Evolutionary conservation across 106 monocot genomes (phyloP).

Genomic region (Apostasia shenzhenica): DNA sequence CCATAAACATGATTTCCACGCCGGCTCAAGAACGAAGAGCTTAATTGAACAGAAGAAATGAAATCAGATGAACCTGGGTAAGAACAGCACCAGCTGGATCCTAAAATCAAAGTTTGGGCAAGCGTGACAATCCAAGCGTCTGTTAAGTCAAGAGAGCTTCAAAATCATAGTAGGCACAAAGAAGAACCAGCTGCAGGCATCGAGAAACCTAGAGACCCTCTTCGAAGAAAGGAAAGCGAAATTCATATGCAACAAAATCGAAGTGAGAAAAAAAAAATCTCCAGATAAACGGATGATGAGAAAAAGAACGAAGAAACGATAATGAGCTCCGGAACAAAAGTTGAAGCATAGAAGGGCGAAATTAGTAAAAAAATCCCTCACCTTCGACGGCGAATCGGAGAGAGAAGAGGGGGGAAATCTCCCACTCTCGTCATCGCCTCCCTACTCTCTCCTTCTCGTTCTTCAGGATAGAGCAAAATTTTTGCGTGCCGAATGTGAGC

Average conservation of each 20-base stretch:
- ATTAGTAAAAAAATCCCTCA: neutral
- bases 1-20: neutral
- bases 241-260: too few relatives aligned
- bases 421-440: neutral
- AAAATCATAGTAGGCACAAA: neutral
- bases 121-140: neutral
- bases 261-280: too few relatives aligned
- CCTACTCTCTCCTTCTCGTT: neutral
- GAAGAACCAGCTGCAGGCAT: neutral
- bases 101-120: neutral
- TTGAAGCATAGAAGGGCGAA: neutral
- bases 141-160: neutral
- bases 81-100: neutral
- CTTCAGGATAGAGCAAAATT: neutral
- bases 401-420: neutral
- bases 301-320: neutral
- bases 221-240: neutral
- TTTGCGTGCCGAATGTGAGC: too few relatives aligned
- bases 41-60: neutral
- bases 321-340: neutral
- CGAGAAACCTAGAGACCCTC: too few relatives aligned
- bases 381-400: neutral
- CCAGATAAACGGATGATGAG: neutral
- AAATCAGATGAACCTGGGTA: neutral
- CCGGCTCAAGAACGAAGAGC: neutral